Base-by-base conservation (phyloP, 768 basidiomycete genomes). In the Suillus americanus region DNA sequence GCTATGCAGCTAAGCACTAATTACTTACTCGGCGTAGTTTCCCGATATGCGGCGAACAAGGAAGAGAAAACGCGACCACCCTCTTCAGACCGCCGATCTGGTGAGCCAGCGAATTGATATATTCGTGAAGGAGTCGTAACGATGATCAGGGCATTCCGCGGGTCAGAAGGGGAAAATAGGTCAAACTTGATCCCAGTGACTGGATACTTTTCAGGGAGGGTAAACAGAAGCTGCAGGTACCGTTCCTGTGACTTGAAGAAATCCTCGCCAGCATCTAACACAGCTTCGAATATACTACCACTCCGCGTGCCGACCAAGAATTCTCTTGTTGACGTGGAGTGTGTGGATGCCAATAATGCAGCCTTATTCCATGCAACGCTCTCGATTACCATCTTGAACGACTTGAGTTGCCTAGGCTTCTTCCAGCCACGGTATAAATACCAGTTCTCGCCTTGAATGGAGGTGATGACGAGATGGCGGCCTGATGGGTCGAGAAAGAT, bases 401-500 rank as follows among this genome's bases (percentile, higher is more conserved):
- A 80, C 71, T 92, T 90, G 61, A 99, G 80, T 51, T 84, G 89
- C 51, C 86, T 85, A 0, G 94, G 90, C 71, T 95, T 93, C 80
- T 91, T 91, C 86, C 89, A 90, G 10, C 85, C 83, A 61, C 85
- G 82, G 71, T 87, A 95, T 4, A 95, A 79, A 73, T 99, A 98
- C 89, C 92, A 98, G 66, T 94, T 96, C 73, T 99, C 96, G 60
- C 95, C 95, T 70, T 94, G 88, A 14, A 80, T 81, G 10, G 95
- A 95, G 0, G 94, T 92, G 61, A 97, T 83, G 48, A 99, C 77
- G 59, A 97, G 85, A 78, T 99, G 97, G 40, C 92, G 84, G 5
- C 96, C 96, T 0, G 95, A 91, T 16, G 96, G 96, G 75, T 99
- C 96, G 73, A 92, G 86, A 78, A 95, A 98, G 61, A 98, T 77